Evolutionary conservation across 129 eudicot genomes (phyloP).

Genomic region (Flaveria trinervia): DNA sequence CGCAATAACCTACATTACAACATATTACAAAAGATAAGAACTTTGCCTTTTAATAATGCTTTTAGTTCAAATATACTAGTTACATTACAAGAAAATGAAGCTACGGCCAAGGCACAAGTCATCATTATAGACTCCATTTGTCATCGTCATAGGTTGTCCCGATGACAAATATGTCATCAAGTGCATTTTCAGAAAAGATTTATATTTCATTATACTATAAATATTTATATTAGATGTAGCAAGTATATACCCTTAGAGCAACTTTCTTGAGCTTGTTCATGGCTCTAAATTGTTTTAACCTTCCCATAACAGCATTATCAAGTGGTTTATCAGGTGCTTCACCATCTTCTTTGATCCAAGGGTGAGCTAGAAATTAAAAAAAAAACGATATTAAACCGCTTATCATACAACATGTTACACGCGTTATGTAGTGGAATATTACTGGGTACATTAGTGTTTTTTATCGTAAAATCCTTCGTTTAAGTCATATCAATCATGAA

Average conservation of each 20-base stretch:
- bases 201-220: too few species aligned
- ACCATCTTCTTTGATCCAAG: conserved; percentile 93
- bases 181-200: too few species aligned
- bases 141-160: too few species aligned
- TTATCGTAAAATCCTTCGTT: neutral
- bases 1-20: conserved; percentile 61
- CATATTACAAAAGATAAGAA: neutral
- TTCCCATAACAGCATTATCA: conserved; percentile 81
- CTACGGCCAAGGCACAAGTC: too few species aligned
- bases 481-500: neutral
- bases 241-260: conserved; percentile 63
- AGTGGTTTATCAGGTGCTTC: conserved; percentile 88
- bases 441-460: too few species aligned
- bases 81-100: too few species aligned
- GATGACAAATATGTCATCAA: too few species aligned
- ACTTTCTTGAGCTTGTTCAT: conserved; percentile 89
- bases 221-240: neutral
- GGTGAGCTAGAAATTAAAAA: conserved; percentile 48
- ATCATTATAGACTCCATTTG: too few species aligned
- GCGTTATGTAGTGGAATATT: neutral
- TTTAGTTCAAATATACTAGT: too few species aligned
- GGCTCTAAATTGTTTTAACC: conserved; percentile 84
- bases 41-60: neutral
- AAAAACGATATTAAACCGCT: neutral
- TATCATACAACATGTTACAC: neutral